Conservation (phyloP, 495 filamentous ascomycete genomes). For the Lentithecium fluviatile region DNA sequence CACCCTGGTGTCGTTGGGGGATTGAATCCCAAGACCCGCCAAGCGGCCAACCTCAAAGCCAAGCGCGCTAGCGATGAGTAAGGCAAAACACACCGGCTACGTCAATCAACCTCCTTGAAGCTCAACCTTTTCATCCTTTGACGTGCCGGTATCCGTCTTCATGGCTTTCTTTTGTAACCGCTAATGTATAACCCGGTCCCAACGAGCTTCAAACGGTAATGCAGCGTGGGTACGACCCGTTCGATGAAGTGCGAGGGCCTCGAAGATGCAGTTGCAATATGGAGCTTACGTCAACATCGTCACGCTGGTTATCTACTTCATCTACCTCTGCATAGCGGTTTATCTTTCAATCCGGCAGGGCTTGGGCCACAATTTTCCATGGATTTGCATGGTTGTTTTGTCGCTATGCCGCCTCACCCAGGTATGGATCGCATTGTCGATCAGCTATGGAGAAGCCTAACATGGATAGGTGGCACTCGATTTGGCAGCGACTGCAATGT, state of each 20-base stretch:
- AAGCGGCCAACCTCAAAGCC: too few species aligned
- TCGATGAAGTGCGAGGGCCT: background rate
- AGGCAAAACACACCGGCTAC: background rate
- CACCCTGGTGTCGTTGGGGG: too few species aligned
- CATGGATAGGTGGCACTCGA: constrained; percentile 14
- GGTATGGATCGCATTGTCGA: background rate
- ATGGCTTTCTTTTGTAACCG: too few species aligned
- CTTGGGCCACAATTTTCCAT: constrained; percentile 15
- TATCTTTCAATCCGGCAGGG: constrained; percentile 17
- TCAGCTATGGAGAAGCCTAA: background rate
- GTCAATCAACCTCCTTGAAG: background rate
- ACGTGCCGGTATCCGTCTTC: too few species aligned
- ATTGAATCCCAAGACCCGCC: background rate
- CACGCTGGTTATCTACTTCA: constrained; percentile 21
- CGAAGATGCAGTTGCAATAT: constrained; percentile 11
- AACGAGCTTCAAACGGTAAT: too few species aligned
- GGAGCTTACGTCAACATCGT: constrained; percentile 26
- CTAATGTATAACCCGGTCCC: too few species aligned
- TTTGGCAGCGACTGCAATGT: constrained; percentile 23
- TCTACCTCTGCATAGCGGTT: constrained; percentile 19
- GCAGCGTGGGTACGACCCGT: background rate
- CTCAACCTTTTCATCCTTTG: too few species aligned
- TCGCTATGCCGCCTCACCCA: constrained; percentile 21
- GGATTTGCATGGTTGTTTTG: constrained; percentile 23
- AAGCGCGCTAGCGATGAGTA: background rate